Percentiles rank a stretch among this genome's conserved stretches.
Conservation (phyloP, 257 asterid species). For the Gentiana straminea region DNA sequence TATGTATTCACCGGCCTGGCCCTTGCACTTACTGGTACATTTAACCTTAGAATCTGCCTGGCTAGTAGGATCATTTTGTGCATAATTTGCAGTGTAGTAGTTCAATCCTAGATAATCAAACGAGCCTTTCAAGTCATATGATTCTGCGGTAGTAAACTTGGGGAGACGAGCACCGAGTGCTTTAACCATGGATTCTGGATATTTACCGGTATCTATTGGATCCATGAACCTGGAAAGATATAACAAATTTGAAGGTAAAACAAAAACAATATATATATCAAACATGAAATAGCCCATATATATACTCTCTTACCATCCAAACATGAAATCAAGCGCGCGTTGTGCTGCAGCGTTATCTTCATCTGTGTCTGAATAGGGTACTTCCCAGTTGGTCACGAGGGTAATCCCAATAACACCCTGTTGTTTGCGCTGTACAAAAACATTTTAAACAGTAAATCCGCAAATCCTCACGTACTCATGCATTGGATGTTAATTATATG, state of each 20-base stretch:
- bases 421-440: constrained; percentile 9
- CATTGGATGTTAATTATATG: too few species aligned
- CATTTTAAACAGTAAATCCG: background rate
- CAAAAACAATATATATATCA: too few species aligned
- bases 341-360: constrained; percentile 7
- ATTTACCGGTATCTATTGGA: constrained; percentile 2
- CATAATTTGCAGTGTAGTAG: constrained; percentile 10
- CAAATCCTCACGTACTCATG: too few species aligned
- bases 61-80: background rate
- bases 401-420: constrained; percentile 21
- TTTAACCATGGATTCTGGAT: constrained; percentile 2
- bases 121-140: constrained; percentile 6
- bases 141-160: constrained; percentile 10
- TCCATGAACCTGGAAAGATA: background rate
- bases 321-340: constrained; percentile 41
- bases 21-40: background rate
- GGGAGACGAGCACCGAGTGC: constrained; percentile 13
- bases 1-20: background rate
- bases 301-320: constrained; percentile 34
- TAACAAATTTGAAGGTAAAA: too few species aligned
- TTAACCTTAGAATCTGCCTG: background rate
- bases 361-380: constrained; percentile 8
- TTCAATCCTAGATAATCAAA: constrained; percentile 12
- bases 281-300: too few species aligned
- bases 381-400: constrained; percentile 14